Conservation (phyloP, 2,329 filamentous ascomycete species). For the Blumeriella jaapii region DNA sequence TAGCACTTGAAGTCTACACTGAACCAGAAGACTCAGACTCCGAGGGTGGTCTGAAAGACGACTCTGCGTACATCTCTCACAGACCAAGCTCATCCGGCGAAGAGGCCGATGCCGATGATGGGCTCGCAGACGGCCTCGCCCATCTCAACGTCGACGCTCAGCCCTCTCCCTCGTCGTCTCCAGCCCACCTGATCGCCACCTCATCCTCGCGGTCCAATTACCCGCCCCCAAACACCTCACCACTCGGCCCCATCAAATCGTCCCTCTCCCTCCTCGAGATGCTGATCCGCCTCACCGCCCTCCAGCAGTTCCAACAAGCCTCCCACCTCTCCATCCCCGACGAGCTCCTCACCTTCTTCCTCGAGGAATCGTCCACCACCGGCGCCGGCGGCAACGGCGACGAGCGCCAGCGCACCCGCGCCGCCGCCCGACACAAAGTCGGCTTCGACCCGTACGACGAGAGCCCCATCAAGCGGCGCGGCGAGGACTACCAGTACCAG, state of each 20-base stretch:
- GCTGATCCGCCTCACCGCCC: slow-evolving; percentile 56
- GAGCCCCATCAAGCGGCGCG: slow-evolving; percentile 48
- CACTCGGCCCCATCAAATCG: slow-evolving; percentile 44
- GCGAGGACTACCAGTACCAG: slow-evolving; percentile 52
- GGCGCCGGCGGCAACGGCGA: slow-evolving; percentile 52
- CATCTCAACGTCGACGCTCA: slow-evolving; percentile 20
- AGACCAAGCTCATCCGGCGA: slow-evolving; percentile 15
- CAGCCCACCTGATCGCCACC: slow-evolving; percentile 6
- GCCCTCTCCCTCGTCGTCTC: slow-evolving; percentile 13
- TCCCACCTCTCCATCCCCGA: slow-evolving; percentile 61
- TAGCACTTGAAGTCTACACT: slow-evolving; percentile 60
- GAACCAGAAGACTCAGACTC: slow-evolving; percentile 43
- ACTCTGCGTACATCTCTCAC: slow-evolving; percentile 19
- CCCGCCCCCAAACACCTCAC: slow-evolving; percentile 20
- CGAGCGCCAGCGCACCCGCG: slow-evolving; percentile 45
- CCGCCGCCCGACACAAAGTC: slow-evolving; percentile 48
- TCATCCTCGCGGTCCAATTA: neutral
- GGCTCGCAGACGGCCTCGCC: slow-evolving; percentile 13
- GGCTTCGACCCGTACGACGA: slow-evolving; percentile 66
- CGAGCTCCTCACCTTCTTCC: slow-evolving; percentile 64
- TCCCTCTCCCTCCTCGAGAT: slow-evolving; percentile 63
- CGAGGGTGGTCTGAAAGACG: slow-evolving; percentile 32
- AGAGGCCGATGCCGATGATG: slow-evolving; percentile 1
- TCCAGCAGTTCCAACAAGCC: slow-evolving; percentile 65
- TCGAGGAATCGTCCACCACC: slow-evolving; percentile 54